Base-by-base conservation (phyloP, 2,329 filamentous ascomycete genomes). In the Chrysoporthe austroafricana region DNA sequence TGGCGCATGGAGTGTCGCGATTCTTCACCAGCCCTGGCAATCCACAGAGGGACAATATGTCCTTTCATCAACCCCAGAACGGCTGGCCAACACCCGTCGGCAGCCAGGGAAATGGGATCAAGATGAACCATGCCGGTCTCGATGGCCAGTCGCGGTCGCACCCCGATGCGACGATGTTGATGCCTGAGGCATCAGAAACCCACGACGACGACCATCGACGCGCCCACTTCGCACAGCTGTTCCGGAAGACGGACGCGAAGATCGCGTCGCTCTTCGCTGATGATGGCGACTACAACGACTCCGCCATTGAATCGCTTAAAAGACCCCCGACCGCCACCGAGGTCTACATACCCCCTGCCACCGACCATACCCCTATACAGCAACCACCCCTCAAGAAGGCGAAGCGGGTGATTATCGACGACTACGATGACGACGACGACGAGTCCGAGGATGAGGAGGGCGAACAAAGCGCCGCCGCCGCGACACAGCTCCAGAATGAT, bases 341-440 rank as follows among this genome's bases (percentile, higher is more conserved):
- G 59, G 74, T 80, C 76, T 80, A 68, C 66, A 61, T 70, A 21
- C 89, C 82, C 66, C 81, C 84, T 71, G 79, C 87, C 70, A 87
- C 85, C 78, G 85, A 89, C 79, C 82, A 91, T 76, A 79, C 83
- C 70, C 83, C 85, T 58, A 82, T 86, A 72, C 82, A 82, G 72
- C 86, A 90, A 74, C 86, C 88, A 64, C 87, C 89, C 48, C 81
- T 85, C 67, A 97, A 96, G 81, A 91, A 92, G 79, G 85, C 88
- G 59, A 91, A 91, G 78, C 86, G 92, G 74, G 84, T 88, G 76
- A 94, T 95, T 84, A 89, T 94, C 73, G 92, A 95, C 77, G 91
- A 94, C 74, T 91, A 95, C 79, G 94, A 95, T 76, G 92, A 91
- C 72, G 92, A 95, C 74, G 94, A 95, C 54, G 91, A 93, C 18